Evolutionary conservation across 768 basidiomycete species (phyloP).

Genomic region (Dentipellis sp.): DNA sequence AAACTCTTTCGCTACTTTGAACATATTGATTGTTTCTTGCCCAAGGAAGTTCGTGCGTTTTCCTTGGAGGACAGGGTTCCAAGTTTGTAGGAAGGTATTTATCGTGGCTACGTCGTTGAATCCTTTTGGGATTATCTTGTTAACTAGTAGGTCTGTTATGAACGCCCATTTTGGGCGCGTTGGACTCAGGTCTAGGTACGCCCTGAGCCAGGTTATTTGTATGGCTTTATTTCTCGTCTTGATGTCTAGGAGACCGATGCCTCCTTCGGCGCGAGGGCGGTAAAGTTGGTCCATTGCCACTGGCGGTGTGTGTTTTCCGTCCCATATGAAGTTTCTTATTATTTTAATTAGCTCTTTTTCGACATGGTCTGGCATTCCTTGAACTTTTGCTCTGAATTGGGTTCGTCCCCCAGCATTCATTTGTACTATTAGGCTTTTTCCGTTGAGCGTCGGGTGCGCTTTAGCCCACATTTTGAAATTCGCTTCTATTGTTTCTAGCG

Average conservation of each 20-base stretch:
- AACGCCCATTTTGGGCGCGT: conserved; percentile 10
- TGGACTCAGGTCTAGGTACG: neutral
- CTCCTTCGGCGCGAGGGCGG: neutral
- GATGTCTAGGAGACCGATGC: conserved; percentile 8
- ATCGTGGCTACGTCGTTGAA: neutral
- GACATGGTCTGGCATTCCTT: conserved; percentile 17
- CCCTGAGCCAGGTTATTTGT: conserved; percentile 6
- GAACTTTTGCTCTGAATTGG: conserved; percentile 19
- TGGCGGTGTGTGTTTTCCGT: neutral
- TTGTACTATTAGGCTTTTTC: conserved; percentile 14
- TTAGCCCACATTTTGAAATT: conserved; percentile 2
- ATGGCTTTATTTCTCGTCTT: conserved; percentile 7
- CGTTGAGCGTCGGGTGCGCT: conserved; percentile 11
- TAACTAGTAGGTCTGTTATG: neutral
- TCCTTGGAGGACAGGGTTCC: neutral
- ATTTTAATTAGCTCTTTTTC: neutral
- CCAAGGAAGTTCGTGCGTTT: neutral
- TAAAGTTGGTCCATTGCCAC: neutral
- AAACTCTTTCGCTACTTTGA: neutral
- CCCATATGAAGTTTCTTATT: conserved; percentile 15
- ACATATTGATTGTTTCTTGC: neutral
- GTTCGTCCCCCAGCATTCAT: conserved; percentile 17
- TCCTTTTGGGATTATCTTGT: neutral
- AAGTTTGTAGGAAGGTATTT: conserved; percentile 8
- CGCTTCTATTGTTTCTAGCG: neutral